phyloP scores from a whole-genome alignment of 1,284 basidiomycete species.

The Calocybe gambosa region DNA sequence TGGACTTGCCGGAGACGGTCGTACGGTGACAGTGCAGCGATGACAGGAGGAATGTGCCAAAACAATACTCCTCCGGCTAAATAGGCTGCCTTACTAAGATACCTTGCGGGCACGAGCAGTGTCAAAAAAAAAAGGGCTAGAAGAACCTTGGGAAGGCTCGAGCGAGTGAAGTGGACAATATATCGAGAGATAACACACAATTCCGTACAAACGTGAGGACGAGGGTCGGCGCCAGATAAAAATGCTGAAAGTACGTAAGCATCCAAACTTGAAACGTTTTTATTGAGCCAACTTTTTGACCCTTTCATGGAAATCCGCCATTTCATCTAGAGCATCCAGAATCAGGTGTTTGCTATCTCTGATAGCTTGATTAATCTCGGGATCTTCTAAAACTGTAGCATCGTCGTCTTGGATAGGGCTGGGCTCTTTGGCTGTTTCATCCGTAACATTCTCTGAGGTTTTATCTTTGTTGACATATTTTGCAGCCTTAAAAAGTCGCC shows the following conservation, averaged over 20 bases:
- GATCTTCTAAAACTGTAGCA: conserved; percentile 27
- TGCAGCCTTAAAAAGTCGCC: conserved; percentile 41
- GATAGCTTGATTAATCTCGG: conserved; percentile 30
- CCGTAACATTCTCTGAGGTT: conserved; percentile 17
- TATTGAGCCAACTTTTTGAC: conserved; percentile 50
- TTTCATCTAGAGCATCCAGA: conserved; percentile 36
- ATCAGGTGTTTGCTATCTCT: conserved; percentile 38
- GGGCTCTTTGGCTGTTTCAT: too few relatives aligned
- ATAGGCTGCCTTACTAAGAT: conserved; percentile 42
- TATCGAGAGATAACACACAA: conserved; percentile 28
- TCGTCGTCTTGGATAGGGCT: conserved; percentile 16
- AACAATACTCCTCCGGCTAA: conserved; percentile 45
- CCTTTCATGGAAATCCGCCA: conserved; percentile 61
- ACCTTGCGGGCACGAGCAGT: conserved; percentile 41
- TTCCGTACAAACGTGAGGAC: conserved; percentile 41
- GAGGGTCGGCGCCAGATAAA: conserved; percentile 57
- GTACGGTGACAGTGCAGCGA: conserved; percentile 41
- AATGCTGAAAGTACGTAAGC: conserved; percentile 31
- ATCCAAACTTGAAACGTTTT: conserved; percentile 2
- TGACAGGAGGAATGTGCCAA: conserved; percentile 60
- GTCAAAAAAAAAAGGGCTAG: conserved; percentile 34
- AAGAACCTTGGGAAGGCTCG: conserved; percentile 24
- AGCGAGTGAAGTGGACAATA: neutral
- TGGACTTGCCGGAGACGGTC: conserved; percentile 40
- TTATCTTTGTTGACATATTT: conserved; percentile 26